Base-by-base conservation (phyloP, 2,329 filamentous ascomycete species). In the Arthroderma sp. region DNA sequence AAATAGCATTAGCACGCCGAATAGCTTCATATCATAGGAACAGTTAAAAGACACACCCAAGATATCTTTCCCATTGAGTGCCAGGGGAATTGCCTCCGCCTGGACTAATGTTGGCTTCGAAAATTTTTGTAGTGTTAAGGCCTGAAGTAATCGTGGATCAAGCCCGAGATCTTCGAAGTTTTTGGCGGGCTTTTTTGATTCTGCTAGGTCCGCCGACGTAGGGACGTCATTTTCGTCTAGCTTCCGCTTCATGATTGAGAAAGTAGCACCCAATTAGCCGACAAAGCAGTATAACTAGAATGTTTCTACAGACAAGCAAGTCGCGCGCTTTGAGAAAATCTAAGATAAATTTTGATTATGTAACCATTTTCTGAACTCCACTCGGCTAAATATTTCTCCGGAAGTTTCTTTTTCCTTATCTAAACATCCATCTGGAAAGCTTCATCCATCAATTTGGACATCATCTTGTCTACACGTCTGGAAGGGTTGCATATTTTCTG, bases 51-150 rank as follows among this genome's bases (percentile, higher is more conserved):
- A 56, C 68, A 56, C 67, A 80, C 77, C 77, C 39, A 97, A 77
- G 52, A 98, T 84, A 77, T 97, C 90, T 67, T 88, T 85, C 11
- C 93, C 91, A 62, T 90, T 83, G 17, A 97, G 77, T 21, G 88
- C 89, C 38, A 96, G 74, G 1, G 93, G 93, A 61, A 98, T 95
- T 1, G 88, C 88, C 71, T 86, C 85, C 43, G 83, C 81, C 73
- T 98, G 93, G 1, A 97, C 87, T 11, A 85, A 80, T n/a, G 93
- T 97, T 13, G 93, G 93, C 58, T 84, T 83, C 61, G 85, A 79
- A 75, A 91, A 97, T 71, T 86, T 85, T 71, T 93, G 86, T 68
- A 87, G 85, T 51, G 86, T 85, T 64, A 97, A 81, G 56, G 87
- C 90, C 76, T 95, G 88, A 35, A 96, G 78, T 31, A 98, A 77